Conservation (phyloP, 2,329 filamentous ascomycete species). For the Epichloe scottii region DNA sequence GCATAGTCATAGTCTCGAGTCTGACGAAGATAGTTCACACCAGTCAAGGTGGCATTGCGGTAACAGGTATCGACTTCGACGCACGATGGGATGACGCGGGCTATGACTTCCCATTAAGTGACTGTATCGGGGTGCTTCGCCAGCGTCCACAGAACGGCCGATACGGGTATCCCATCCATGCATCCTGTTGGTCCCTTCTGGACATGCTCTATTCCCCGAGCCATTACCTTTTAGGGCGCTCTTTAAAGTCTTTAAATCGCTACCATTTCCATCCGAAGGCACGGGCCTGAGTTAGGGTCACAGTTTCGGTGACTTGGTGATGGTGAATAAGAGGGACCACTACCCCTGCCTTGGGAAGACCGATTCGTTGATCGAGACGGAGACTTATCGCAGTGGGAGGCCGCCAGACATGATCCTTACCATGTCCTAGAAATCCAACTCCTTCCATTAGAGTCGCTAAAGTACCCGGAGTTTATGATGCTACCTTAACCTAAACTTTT, state of each 20-base stretch:
- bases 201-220: conserved; percentile 3
- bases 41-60: conserved; percentile 1
- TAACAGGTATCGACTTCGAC: conserved; percentile 5
- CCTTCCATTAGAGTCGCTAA: conserved; percentile 4
- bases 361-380: conserved; percentile 3
- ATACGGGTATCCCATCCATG: conserved; percentile 8
- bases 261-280: conserved; percentile 1
- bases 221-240: conserved; percentile 4
- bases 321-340: conserved; percentile 2
- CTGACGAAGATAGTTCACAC: conserved; percentile 6
- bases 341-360: conserved; percentile 7
- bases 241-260: conserved; percentile 5
- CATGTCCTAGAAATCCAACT: conserved; percentile 5
- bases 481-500: no score
- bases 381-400: background rate
- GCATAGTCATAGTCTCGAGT: background rate
- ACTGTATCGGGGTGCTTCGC: conserved; percentile 1
- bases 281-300: conserved; percentile 5
- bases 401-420: conserved; percentile 2
- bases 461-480: background rate
- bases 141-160: conserved; percentile 4
- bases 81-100: conserved; percentile 7
- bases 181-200: conserved; percentile 8
- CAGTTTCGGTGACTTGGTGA: conserved; percentile 3
- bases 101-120: background rate